These are phyloP conservation scores for Gossypium rotundifolium DNA, from an alignment of 345 rosid genomes.

Conservation along the genomic window DNA sequence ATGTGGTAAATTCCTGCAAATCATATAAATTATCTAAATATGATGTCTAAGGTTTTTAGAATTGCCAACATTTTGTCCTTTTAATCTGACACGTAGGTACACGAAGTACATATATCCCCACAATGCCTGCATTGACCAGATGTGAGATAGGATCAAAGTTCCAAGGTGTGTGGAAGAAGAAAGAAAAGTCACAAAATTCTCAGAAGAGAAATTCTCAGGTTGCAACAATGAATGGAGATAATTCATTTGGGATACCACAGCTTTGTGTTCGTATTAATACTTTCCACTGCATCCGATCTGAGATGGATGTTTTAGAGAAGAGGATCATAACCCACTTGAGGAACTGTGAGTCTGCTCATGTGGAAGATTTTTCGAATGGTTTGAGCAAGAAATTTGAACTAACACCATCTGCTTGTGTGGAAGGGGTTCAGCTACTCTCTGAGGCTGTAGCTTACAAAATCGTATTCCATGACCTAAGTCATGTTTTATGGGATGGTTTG, in stretches of 20 bases:
- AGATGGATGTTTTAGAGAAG: conserved; percentile 76
- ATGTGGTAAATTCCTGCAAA: conserved; percentile 51
- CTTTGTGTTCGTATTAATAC: conserved; percentile 75
- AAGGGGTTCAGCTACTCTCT: conserved; percentile 85
- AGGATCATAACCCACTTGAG: conserved; percentile 81
- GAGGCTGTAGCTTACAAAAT: conserved; percentile 79
- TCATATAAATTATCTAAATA: background rate
- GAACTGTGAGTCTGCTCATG: conserved; percentile 85
- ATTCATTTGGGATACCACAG: conserved; percentile 63
- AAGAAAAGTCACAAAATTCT: conserved; percentile 62
- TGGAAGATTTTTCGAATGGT: conserved; percentile 79
- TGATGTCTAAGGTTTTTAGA: conserved; percentile 7
- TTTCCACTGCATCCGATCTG: conserved; percentile 66
- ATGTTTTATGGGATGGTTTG: conserved; percentile 81
- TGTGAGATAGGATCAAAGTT: conserved; percentile 75
- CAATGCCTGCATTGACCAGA: conserved; percentile 93
- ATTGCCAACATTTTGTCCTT: conserved; percentile 19
- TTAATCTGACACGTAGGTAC: conserved; percentile 49
- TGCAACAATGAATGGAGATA: conserved; percentile 53
- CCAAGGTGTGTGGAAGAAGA: conserved; percentile 91
- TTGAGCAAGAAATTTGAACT: conserved; percentile 80
- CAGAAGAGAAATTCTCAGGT: conserved; percentile 80
- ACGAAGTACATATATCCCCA: conserved; percentile 65
- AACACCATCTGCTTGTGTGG: conserved; percentile 72
- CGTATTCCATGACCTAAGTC: conserved; percentile 76